Evolutionary conservation across 1,139 yeast species (phyloP).

Genomic region (Yueomyces sp.): DNA sequence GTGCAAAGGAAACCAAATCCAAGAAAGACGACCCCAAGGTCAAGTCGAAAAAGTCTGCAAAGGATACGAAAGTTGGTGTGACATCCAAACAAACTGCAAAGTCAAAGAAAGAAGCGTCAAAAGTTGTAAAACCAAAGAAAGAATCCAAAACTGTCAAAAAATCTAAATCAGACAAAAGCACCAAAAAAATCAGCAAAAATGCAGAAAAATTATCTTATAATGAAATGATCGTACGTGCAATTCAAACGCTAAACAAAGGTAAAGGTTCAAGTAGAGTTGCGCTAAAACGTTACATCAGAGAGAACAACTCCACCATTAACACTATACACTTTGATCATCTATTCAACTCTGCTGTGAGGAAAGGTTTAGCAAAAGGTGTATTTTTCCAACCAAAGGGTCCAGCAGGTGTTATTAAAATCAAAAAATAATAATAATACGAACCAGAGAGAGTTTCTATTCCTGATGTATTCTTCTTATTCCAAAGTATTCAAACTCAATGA

Average conservation of each 20-base stretch:
- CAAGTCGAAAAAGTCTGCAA: conserved; percentile 1
- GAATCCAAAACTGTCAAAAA: conserved; percentile 2
- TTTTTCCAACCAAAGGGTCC: conserved; percentile 80
- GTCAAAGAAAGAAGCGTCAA: conserved; percentile 1
- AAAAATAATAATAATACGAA: neutral
- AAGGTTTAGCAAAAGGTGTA: conserved; percentile 67
- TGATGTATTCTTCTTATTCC: no score
- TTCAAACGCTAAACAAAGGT: conserved; percentile 13
- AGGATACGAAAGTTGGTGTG: neutral
- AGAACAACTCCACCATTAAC: conserved; percentile 35
- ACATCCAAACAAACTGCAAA: neutral
- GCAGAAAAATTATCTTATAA: conserved; percentile 13
- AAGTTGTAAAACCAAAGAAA: neutral
- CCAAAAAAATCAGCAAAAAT: conserved; percentile 1
- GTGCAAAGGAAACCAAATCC: neutral
- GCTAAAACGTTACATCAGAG: conserved; percentile 47
- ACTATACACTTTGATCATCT: conserved; percentile 59
- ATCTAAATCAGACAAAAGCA: conserved; percentile 2
- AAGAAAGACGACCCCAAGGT: conserved; percentile 1
- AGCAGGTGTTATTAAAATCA: conserved; percentile 29
- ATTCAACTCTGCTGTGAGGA: conserved; percentile 69
- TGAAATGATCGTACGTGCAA: conserved; percentile 17
- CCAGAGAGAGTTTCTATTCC: no score
- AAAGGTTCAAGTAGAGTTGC: conserved; percentile 42
- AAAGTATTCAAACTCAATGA: no score